phyloP scores from a whole-genome alignment of 768 basidiomycete genomes.

The Psilocybe tampanensis region DNA sequence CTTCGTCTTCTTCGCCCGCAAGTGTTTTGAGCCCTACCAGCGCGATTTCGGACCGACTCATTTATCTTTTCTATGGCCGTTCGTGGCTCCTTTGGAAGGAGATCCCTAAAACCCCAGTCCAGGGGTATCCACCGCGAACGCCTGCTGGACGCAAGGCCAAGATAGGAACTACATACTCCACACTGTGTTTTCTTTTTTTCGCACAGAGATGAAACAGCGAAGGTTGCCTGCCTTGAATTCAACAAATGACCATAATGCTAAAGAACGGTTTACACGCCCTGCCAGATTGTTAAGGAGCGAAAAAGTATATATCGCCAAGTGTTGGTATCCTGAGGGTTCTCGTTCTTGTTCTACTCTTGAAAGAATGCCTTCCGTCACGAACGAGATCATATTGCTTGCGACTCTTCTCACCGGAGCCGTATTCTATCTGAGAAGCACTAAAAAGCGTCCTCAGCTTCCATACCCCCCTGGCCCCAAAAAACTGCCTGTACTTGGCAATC shows the following conservation, averaged over 20 bases:
- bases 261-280: not conserved
- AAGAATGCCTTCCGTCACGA: not conserved
- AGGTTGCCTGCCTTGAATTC: too few relatives aligned
- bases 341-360: not conserved
- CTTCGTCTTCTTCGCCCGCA: not conserved
- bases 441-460: constrained; percentile 6
- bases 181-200: too few relatives aligned
- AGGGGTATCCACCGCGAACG: not conserved
- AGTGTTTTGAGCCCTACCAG: not conserved
- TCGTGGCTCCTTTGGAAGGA: not conserved
- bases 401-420: not conserved
- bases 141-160: not conserved
- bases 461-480: constrained; percentile 32
- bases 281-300: not conserved
- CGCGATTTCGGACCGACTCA: not conserved
- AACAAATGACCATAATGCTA: too few relatives aligned
- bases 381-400: not conserved
- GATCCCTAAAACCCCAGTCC: not conserved
- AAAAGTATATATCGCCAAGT: not conserved
- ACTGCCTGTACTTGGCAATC: constrained; percentile 27
- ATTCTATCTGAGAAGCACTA: constrained; percentile 11
- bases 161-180: not conserved
- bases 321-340: not conserved
- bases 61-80: not conserved
- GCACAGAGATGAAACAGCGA: too few relatives aligned